Evolutionary conservation across 805 yeast species (phyloP), one percentile per base, ranked within the genome.

Genomic region (Candida sithepensis): DNA sequence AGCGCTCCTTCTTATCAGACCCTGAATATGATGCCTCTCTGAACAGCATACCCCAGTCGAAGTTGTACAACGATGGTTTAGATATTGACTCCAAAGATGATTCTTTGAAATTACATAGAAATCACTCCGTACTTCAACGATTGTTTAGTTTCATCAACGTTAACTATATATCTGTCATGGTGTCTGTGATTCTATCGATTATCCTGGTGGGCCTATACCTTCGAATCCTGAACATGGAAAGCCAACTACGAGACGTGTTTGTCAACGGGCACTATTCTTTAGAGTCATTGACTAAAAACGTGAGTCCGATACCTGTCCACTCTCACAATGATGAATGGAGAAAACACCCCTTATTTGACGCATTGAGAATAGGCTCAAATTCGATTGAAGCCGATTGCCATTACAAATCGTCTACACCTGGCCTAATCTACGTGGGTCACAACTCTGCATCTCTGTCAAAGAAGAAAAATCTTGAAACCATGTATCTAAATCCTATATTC

Each of bases 291-390:
- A 64, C 67, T 9, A 54, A 56, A 33, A 67, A 59, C 46, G 61
- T 59, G 9, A 23, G 48, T 8, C 45, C 62, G 5, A 47, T 63
- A 41, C 69, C 71, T 36, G 68, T 82, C 21, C 89, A 84, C 58
- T 80, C 87, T 1, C 89, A 84, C 59, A 84, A 84, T 57, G 88
- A 84, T 59, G 84, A 84, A 61, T 80, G 85, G 84, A 66, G 88
- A 56, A 49, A 58, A 3, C 56, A 67, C 4, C 88, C 88, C 0
- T 66, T 84, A 3, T 71, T 77, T 44, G 84, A 82, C 49, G 88
- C 88, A 0, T 60, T 73, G 12, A 55, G 60, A 3, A 51, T 58
- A 20, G 90, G 88, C 2, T 71, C 77, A 33, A 69, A 70, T 39
- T 77, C 85, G 42, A 70, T 83, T 1, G 90, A 84, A 63, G 83